Evolutionary conservation across 306 rosid genomes (phyloP).

Genomic region (Medicago truncatula): DNA sequence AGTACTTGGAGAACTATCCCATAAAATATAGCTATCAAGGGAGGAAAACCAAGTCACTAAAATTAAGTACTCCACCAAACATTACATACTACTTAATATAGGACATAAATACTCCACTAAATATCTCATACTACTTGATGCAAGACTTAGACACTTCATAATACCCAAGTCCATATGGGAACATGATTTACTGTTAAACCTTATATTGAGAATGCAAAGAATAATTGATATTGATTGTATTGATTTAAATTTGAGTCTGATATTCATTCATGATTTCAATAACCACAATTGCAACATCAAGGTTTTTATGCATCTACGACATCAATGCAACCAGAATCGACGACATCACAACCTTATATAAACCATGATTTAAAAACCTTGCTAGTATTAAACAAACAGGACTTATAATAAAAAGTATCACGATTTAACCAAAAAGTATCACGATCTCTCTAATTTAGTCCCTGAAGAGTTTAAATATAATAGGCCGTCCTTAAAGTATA

Average conservation of each 20-base stretch:
- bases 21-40: neutral
- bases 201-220: neutral
- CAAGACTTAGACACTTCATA: neutral
- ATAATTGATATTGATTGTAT: neutral
- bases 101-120: neutral
- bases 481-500: no score
- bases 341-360: neutral
- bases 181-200: constrained; percentile 7
- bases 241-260: constrained; percentile 5
- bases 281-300: neutral
- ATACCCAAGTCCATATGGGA: neutral
- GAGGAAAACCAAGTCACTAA: neutral
- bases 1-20: no score
- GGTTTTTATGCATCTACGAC: neutral
- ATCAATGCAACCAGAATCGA: neutral
- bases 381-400: neutral
- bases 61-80: neutral
- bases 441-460: no score
- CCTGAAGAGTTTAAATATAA: no score
- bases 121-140: neutral
- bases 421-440: neutral
- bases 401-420: neutral
- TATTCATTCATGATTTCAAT: neutral
- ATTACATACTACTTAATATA: neutral
- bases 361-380: neutral